phyloP scores from a whole-genome alignment of 2,329 filamentous ascomycete genomes.

The Cordyceps pruinosa region DNA sequence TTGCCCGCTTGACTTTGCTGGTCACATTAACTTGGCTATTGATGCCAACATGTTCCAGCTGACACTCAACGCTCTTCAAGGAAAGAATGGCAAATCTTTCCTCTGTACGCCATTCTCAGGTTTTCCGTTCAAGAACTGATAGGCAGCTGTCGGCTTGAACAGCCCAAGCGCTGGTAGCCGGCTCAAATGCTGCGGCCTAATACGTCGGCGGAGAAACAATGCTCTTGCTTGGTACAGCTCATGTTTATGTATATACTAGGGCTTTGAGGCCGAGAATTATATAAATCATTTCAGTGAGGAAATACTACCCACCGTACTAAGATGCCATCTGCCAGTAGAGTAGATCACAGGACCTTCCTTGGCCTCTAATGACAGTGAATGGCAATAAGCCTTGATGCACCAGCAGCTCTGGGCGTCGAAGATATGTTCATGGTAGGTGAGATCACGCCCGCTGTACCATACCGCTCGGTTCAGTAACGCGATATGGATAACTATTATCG shows the following conservation, averaged over 20 bases:
- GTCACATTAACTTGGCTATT: constrained; percentile 13
- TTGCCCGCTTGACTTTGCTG: constrained; percentile 15
- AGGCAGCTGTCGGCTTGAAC: background rate
- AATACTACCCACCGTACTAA: too few relatives aligned
- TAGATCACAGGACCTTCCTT: too few relatives aligned
- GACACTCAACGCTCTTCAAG: constrained; percentile 13
- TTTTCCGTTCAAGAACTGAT: background rate
- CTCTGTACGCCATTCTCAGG: background rate
- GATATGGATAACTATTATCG: background rate
- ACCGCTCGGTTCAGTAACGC: background rate
- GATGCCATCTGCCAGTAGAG: too few relatives aligned
- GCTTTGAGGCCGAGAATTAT: too few relatives aligned
- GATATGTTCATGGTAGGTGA: background rate
- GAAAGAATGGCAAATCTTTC: constrained; percentile 7
- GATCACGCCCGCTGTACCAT: background rate
- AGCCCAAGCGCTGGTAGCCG: background rate
- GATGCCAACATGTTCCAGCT: constrained; percentile 14
- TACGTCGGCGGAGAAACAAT: background rate
- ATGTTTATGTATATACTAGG: too few relatives aligned
- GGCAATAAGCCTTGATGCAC: too few relatives aligned
- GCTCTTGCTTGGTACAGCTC: too few relatives aligned
- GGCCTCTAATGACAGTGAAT: too few relatives aligned
- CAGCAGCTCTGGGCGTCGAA: too few relatives aligned
- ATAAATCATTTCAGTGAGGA: too few relatives aligned
- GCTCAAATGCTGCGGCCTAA: background rate